These are phyloP conservation scores for Aspergillus fijiensis DNA, from an alignment of 2,329 filamentous ascomycete genomes.

Conservation along the genomic window DNA sequence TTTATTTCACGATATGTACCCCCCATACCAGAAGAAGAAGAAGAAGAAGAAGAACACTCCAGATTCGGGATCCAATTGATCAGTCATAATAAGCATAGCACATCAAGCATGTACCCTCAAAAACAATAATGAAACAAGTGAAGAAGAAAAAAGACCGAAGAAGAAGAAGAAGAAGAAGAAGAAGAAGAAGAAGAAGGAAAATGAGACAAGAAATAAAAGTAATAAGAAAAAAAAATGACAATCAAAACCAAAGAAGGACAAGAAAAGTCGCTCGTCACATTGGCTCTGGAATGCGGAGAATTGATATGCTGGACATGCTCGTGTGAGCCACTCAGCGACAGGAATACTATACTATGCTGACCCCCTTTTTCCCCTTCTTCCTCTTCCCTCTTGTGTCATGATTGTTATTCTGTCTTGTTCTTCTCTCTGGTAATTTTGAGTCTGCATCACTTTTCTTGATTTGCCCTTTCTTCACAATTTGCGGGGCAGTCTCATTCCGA, in stretches of 20 bases:
- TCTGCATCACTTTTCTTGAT: too few species aligned
- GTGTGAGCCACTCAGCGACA: slow-evolving; percentile 5
- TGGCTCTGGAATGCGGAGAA: slow-evolving; percentile 13
- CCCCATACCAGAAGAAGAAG: neutral
- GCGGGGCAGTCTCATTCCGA: neutral
- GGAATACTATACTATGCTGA: neutral
- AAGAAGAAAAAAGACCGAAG: too few species aligned
- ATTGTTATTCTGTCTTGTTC: neutral
- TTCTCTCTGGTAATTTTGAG: neutral
- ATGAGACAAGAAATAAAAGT: neutral
- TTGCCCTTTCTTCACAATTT: too few species aligned
- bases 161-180: neutral
- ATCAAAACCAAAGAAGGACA: neutral
- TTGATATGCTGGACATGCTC: slow-evolving; percentile 3
- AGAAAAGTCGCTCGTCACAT: neutral
- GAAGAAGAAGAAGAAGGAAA: neutral
- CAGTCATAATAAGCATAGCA: too few species aligned
- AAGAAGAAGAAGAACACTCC: neutral
- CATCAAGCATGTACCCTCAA: too few species aligned
- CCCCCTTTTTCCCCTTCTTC: neutral
- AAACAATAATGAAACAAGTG: too few species aligned
- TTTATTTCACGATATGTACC: too few species aligned
- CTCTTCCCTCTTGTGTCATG: neutral
- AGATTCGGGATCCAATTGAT: too few species aligned
- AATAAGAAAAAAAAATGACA: neutral